Conservation (phyloP, 2,329 filamentous ascomycete species). For the Emergomyces orientalis region DNA sequence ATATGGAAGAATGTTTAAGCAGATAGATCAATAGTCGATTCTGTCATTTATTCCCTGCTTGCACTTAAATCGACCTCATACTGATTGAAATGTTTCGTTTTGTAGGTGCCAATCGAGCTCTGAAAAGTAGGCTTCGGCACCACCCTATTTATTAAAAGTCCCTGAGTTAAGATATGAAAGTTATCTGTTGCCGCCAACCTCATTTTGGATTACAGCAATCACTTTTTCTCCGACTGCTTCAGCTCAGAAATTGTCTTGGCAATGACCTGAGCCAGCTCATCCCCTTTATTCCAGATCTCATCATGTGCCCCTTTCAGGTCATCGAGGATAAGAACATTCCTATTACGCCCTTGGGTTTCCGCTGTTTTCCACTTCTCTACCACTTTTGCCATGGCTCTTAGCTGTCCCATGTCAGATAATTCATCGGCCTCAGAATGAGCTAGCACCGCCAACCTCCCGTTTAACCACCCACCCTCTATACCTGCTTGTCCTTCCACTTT, state of each 20-base stretch:
- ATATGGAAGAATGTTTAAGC: not conserved
- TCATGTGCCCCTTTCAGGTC: constrained; percentile 34
- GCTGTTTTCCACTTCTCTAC: constrained; percentile 43
- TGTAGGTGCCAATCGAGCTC: not conserved
- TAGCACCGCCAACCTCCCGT: constrained; percentile 30
- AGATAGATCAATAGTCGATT: not conserved
- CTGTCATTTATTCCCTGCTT: not conserved
- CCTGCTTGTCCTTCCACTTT: constrained; percentile 22
- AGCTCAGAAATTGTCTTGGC: constrained; percentile 25
- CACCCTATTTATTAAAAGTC: not conserved
- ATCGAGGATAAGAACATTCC: constrained; percentile 29
- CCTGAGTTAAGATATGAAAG: not conserved
- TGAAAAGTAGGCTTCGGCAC: not conserved
- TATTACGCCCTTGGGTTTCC: constrained; percentile 31
- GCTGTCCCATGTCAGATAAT: constrained; percentile 32
- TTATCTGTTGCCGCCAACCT: too few relatives aligned
- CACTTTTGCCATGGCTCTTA: constrained; percentile 40
- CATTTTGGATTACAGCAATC: not conserved
- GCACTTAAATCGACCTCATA: not conserved
- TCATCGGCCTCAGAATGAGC: constrained; percentile 36
- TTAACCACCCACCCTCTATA: constrained; percentile 27
- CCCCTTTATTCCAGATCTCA: constrained; percentile 34
- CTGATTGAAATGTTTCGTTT: not conserved
- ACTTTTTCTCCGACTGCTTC: constrained; percentile 14
- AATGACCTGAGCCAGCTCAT: constrained; percentile 33